Evolutionary conservation across 2,329 filamentous ascomycete genomes (phyloP).

Genomic region (Aspergillus chevalieri): DNA sequence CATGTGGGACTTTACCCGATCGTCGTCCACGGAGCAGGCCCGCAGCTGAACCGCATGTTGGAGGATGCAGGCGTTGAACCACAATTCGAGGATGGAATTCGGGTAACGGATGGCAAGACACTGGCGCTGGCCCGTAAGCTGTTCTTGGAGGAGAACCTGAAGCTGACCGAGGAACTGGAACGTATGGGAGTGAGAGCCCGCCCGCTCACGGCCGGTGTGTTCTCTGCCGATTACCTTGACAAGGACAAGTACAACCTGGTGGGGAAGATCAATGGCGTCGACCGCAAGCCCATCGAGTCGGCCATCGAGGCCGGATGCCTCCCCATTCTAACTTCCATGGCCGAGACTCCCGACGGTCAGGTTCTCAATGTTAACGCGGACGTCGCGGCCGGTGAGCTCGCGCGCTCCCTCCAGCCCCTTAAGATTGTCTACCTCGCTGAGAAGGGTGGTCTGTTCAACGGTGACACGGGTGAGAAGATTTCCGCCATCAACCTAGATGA

Average conservation of each 20-base stretch:
- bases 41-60: constrained; percentile 87
- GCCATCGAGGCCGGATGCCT: constrained; percentile 87
- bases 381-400: constrained; percentile 88
- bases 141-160: constrained; percentile 92
- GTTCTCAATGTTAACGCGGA: constrained; percentile 97
- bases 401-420: constrained; percentile 78
- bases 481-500: constrained; percentile 96
- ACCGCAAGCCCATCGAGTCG: constrained; percentile 82
- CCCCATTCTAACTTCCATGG: constrained; percentile 92
- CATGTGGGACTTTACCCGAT: constrained; percentile 92
- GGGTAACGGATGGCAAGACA: constrained; percentile 93
- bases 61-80: constrained; percentile 89
- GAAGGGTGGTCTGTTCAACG: constrained; percentile 93
- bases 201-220: constrained; percentile 82
- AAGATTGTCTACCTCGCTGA: constrained; percentile 99
- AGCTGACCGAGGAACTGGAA: constrained; percentile 83
- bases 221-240: constrained; percentile 89
- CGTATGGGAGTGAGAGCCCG: constrained; percentile 82
- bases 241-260: constrained; percentile 95
- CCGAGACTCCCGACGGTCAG: constrained; percentile 83
- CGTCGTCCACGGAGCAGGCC: constrained; percentile 90
- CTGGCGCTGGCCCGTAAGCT: constrained; percentile 83
- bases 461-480: constrained; percentile 89
- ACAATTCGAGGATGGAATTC: constrained; percentile 91
- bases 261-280: constrained; percentile 89